Percentiles rank a stretch among this genome's conserved stretches.
Conservation (phyloP, 2,329 filamentous ascomycete species). For the Paramyrothecium roridum region DNA sequence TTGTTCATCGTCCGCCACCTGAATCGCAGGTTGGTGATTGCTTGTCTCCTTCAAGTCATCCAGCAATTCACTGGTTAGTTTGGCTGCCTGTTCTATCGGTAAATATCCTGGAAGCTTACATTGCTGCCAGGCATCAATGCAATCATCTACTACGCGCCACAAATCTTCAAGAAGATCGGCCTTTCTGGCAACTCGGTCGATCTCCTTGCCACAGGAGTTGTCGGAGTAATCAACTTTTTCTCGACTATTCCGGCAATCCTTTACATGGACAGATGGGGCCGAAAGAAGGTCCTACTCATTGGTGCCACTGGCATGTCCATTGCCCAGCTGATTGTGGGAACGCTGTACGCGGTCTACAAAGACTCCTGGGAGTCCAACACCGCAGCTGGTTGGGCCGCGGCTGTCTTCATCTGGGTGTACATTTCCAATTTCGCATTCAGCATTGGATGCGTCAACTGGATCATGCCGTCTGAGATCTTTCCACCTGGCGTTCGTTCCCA, state of each 20-base stretch:
- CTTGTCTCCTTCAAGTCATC: slow-evolving; percentile 53
- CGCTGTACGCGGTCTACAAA: slow-evolving; percentile 34
- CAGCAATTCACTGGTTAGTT: slow-evolving; percentile 38
- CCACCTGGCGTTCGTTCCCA: slow-evolving; percentile 55
- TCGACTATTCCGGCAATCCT: slow-evolving; percentile 39
- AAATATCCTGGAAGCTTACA: too few species aligned
- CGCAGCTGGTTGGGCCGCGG: slow-evolving; percentile 51
- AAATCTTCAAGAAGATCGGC: slow-evolving; percentile 40
- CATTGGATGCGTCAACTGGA: slow-evolving; percentile 61
- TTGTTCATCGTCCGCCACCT: slow-evolving; percentile 23
- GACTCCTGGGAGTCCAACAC: slow-evolving; percentile 27
- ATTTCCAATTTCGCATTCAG: slow-evolving; percentile 64
- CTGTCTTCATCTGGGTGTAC: slow-evolving; percentile 63
- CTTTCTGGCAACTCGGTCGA: slow-evolving; percentile 36
- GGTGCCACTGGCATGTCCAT: slow-evolving; percentile 63
- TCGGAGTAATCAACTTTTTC: slow-evolving; percentile 53
- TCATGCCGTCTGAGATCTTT: slow-evolving; percentile 64
- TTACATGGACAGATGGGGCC: slow-evolving; percentile 52
- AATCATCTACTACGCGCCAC: slow-evolving; percentile 46
- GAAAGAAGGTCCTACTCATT: slow-evolving; percentile 60
- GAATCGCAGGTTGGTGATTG: slow-evolving; percentile 46
- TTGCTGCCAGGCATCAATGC: slow-evolving; percentile 35
- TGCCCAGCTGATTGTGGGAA: slow-evolving; percentile 51
- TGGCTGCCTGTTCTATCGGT: too few species aligned
- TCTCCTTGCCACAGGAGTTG: slow-evolving; percentile 55